Evolutionary conservation across 1,139 yeast genomes (phyloP).

Genomic region (Debaryomyces udenii): DNA sequence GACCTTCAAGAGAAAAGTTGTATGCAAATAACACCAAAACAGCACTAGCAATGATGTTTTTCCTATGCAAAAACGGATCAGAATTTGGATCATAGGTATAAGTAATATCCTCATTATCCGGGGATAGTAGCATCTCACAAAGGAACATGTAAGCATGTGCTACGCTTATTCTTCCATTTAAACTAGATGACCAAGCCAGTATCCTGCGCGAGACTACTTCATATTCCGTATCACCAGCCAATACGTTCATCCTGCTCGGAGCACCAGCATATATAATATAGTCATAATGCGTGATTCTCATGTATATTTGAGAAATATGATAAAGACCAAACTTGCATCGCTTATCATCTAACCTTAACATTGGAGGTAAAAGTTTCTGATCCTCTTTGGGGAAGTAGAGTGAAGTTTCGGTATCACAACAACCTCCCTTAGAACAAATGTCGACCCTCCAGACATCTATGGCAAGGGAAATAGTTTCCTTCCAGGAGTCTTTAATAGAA

Average conservation of each 20-base stretch:
- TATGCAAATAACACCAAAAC: conserved; percentile 53
- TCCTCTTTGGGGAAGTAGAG: conserved; percentile 20
- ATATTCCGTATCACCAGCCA: conserved; percentile 58
- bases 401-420: conserved; percentile 31
- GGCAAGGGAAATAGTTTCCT: conserved; percentile 63
- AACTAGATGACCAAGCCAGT: conserved; percentile 38
- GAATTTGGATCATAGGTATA: conserved; percentile 47
- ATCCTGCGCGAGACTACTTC: conserved; percentile 40
- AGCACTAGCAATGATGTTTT: conserved; percentile 51
- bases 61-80: conserved; percentile 35
- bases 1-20: conserved; percentile 43
- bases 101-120: conserved; percentile 38
- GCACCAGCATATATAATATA: conserved; percentile 81
- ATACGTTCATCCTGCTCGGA: conserved; percentile 79
- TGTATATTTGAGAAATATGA: conserved; percentile 73
- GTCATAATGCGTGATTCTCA: conserved; percentile 76
- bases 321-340: conserved; percentile 51
- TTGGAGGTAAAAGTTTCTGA: conserved; percentile 22
- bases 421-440: conserved; percentile 21
- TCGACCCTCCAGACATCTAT: conserved; percentile 59
- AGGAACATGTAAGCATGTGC: conserved; percentile 64
- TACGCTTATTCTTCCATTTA: conserved; percentile 36
- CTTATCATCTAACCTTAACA: conserved; percentile 22
- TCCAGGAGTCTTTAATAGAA: conserved; percentile 48
- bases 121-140: conserved; percentile 62